Percentiles rank a stretch among this genome's conserved stretches.
Conservation (phyloP, 2,329 filamentous ascomycete species). For the Fusarium haematococcum region DNA sequence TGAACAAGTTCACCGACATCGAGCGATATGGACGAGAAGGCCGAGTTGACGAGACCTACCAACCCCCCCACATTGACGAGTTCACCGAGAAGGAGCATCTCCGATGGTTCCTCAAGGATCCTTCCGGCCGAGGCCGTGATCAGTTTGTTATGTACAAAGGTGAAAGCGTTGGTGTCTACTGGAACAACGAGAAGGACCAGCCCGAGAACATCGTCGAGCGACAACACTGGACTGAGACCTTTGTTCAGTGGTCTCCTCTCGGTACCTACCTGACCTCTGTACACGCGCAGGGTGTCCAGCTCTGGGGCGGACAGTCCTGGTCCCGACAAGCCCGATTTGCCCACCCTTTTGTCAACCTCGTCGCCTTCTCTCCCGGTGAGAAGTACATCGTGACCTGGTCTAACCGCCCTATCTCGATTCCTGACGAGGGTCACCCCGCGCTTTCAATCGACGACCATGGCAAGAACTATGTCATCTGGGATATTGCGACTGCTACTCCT, state of each 20-base stretch:
- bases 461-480: conserved; percentile 99
- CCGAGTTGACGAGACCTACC: conserved; percentile 91
- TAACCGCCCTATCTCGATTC: conserved; percentile 89
- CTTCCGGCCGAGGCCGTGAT: conserved; percentile 82
- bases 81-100: conserved; percentile 95
- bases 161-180: conserved; percentile 93
- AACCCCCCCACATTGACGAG: conserved; percentile 81
- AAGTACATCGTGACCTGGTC: conserved; percentile 98
- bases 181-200: conserved; percentile 95
- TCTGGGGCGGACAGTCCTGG: conserved; percentile 95
- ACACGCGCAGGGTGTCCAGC: conserved; percentile 94
- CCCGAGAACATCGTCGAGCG: conserved; percentile 93
- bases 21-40: conserved; percentile 96
- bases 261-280: conserved; percentile 96
- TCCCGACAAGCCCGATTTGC: conserved; percentile 91
- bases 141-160: conserved; percentile 96
- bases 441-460: conserved; percentile 93
- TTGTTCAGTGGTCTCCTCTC: conserved; percentile 96
- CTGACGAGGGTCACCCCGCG: conserved; percentile 86
- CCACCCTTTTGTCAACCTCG: conserved; percentile 93
- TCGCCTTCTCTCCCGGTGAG: conserved; percentile 94
- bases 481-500: conserved; percentile 88
- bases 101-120: conserved; percentile 91
- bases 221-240: conserved; percentile 96
- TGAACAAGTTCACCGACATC: conserved; percentile 99